Evolutionary conservation across 257 asterid species (phyloP), one percentile per base, ranked within the genome.

Genomic region (Nicotiana attenuata): DNA sequence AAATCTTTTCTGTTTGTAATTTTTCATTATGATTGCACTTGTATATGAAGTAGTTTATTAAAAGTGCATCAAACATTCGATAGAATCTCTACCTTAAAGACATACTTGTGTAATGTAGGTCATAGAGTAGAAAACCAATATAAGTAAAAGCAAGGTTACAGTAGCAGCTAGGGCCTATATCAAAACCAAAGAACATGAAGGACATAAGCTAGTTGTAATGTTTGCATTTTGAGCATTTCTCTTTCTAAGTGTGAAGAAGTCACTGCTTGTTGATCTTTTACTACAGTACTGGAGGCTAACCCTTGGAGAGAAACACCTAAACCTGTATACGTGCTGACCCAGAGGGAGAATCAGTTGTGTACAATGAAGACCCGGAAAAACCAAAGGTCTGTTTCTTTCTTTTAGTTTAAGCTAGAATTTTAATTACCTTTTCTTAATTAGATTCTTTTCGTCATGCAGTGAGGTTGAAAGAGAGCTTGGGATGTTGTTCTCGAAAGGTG

Each of bases 291-390:
- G 91, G 98, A 95, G 88, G 92, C 94, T 68, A 92, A 95, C 57
- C 99, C 99, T 47, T 95, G 99, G 99, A 90, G 97, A 83, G 99
- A 92, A 85, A 10, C 89, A n/a, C 86, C 95, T 29, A 95, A 95
- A 88, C 89, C 98, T 85, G 98, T 95, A 35, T 95, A 89, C 84
- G 99, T 95, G 78, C 88, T 95, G 83, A 95, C 98, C 78, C 97
- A 92, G 81, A 91, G 88, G 86, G 99, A 93, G 78, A 93, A 95
- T 87, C 97, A 93, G 86, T 81, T 95, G 35, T 95, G 99, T 75
- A 92, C 99, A 4, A 95, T 95, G 99, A 92, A 91, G 88, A 95
- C 97, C 81, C 91, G 98, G 56, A 90, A 92, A 85, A 92, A 88
- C 53, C 91, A 92, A 83, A 91, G 98, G 99, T 95, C 86, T 75